Percentiles rank a stretch among this genome's conserved stretches.
Evolutionary conservation across 148 eudicot species (phyloP).

Genomic region (Tetragonia tetragonoides): DNA sequence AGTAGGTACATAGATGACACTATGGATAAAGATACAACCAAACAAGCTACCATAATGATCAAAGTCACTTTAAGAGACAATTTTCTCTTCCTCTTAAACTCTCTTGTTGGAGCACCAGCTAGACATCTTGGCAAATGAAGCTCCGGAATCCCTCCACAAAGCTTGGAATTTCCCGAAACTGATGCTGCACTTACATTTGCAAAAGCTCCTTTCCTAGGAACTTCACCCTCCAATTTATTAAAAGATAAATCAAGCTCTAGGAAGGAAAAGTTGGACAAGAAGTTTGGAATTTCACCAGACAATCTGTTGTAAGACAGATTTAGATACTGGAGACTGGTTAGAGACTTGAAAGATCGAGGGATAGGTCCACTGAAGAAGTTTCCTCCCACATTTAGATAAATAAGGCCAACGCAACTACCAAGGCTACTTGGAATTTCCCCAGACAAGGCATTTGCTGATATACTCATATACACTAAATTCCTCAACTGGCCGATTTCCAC

Average conservation of each 20-base stretch:
- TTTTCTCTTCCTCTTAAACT: neutral
- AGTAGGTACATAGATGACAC: neutral
- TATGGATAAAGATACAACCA: neutral
- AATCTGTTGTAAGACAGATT: conserved; percentile 37
- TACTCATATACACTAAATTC: conserved; percentile 24
- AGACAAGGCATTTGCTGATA: conserved; percentile 26
- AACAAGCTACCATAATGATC: conserved; percentile 4
- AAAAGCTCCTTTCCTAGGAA: conserved; percentile 29
- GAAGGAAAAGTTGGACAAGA: conserved; percentile 7
- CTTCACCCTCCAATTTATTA: conserved; percentile 38
- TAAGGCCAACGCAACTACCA: conserved; percentile 27
- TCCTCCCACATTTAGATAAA: conserved; percentile 13
- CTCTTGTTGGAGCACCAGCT: neutral
- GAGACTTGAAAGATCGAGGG: conserved; percentile 22
- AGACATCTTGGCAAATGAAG: conserved; percentile 31
- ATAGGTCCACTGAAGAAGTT: conserved; percentile 29
- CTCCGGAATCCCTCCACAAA: conserved; percentile 34
- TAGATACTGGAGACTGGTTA: conserved; percentile 17
- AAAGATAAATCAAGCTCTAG: conserved; percentile 23
- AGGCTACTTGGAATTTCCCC: conserved; percentile 35
- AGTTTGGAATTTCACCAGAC: conserved; percentile 29
- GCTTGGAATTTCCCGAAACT: conserved; percentile 27
- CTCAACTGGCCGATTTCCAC: conserved; percentile 19
- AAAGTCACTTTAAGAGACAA: neutral
- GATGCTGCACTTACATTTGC: conserved; percentile 26